Conservation (phyloP, 2,329 filamentous ascomycete genomes). For the Trichoderma sp. region DNA sequence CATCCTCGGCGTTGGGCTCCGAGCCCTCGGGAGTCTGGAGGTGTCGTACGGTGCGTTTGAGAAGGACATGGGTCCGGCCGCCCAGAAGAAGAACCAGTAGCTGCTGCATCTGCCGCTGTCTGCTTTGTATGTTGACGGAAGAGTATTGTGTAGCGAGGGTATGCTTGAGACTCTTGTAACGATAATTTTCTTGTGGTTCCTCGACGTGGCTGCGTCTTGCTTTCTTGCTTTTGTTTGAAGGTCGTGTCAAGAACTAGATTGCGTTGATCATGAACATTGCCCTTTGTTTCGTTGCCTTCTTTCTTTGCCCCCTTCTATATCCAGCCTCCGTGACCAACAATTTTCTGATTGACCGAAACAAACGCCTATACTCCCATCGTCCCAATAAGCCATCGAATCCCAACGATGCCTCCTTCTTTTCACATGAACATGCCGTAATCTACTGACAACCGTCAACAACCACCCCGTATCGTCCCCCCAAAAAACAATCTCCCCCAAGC, state of each 20-base stretch:
- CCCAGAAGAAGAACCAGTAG: conserved; percentile 72
- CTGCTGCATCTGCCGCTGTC: not conserved
- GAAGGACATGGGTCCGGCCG: conserved; percentile 89
- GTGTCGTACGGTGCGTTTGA: conserved; percentile 95
- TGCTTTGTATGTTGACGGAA: not conserved
- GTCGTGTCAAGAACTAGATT: not conserved
- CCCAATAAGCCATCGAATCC: not conserved
- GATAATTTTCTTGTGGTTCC: conserved; percentile 3
- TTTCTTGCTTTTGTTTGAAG: conserved; percentile 1
- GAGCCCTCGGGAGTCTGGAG: conserved; percentile 75
- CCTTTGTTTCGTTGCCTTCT: not conserved
- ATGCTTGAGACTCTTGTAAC: conserved; percentile 28
- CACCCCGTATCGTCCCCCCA: not conserved
- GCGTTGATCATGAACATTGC: not conserved
- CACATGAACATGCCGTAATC: not conserved
- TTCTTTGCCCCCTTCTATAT: not conserved
- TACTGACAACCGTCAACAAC: not conserved
- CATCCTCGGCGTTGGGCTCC: conserved; percentile 78
- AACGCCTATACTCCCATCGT: conserved; percentile 23
- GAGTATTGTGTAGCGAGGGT: conserved; percentile 6
- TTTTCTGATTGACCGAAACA: conserved; percentile 5
- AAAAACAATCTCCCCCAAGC: not conserved
- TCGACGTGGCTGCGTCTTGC: conserved; percentile 10
- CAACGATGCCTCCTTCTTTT: not conserved
- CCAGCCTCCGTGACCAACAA: not conserved